These are phyloP conservation scores for Excoecaria cochinchinensis DNA, from an alignment of 345 rosid genomes.

Conservation along the genomic window DNA sequence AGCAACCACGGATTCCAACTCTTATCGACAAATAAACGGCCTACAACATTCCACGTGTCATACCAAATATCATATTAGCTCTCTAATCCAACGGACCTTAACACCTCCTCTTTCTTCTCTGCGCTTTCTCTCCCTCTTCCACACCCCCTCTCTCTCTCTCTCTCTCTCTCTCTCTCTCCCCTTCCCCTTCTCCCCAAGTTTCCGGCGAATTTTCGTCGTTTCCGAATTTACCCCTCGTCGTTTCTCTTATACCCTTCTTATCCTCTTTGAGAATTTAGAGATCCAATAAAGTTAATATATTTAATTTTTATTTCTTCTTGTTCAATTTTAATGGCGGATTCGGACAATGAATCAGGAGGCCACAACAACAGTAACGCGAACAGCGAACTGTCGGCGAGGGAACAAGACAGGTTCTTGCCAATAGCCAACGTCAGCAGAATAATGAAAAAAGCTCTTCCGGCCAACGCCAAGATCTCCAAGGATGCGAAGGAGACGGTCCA, in stretches of 20 bases:
- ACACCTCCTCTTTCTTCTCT: constrained; percentile 8
- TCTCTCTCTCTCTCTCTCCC: background rate
- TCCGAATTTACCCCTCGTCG: constrained; percentile 1
- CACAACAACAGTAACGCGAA: constrained; percentile 22
- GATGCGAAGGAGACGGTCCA: constrained; percentile 79
- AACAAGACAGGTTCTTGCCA: constrained; percentile 71
- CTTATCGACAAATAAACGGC: constrained; percentile 63
- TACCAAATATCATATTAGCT: constrained; percentile 42
- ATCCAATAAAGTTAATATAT: background rate
- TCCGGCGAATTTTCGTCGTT: constrained; percentile 11
- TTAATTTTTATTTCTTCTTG: background rate
- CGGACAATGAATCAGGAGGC: constrained; percentile 66
- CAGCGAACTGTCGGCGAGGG: constrained; percentile 42
- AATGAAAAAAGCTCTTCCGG: constrained; percentile 75
- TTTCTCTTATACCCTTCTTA: background rate
- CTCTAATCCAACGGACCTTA: constrained; percentile 56
- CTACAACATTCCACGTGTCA: constrained; percentile 47
- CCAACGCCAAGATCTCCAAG: constrained; percentile 73
- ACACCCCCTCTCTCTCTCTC: background rate
- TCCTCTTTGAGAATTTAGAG: background rate
- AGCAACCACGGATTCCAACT: constrained; percentile 26
- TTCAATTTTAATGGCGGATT: constrained; percentile 49
- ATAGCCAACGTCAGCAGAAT: constrained; percentile 78
- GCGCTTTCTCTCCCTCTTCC: background rate
- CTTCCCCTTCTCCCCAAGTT: background rate